phyloP scores from a whole-genome alignment of 495 filamentous ascomycete genomes.

The Cudoniella acicularis region DNA sequence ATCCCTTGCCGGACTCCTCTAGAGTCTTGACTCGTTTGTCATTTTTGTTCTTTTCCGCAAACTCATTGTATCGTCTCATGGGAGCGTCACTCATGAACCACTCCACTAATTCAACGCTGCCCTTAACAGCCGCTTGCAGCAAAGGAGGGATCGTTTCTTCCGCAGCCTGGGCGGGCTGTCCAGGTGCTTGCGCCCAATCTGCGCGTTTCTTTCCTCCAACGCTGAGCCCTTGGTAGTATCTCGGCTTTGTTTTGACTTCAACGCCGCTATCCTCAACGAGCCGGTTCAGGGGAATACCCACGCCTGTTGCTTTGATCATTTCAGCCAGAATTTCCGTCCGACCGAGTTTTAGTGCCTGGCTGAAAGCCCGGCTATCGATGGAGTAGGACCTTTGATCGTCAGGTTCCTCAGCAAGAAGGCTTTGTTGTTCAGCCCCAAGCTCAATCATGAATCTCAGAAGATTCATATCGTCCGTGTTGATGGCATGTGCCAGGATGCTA shows the following conservation, averaged over 20 bases:
- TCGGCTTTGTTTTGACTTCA: conserved; percentile 54
- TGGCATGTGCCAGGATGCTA: conserved; percentile 11
- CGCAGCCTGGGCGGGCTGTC: not conserved
- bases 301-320: conserved; percentile 52
- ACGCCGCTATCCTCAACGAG: conserved; percentile 54
- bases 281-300: conserved; percentile 60
- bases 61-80: conserved; percentile 56
- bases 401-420: conserved; percentile 19
- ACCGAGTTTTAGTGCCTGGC: conserved; percentile 41
- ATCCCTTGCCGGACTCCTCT: conserved; percentile 46
- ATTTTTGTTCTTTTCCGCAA: conserved; percentile 51
- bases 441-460: conserved; percentile 46
- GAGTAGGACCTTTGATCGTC: conserved; percentile 23
- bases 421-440: conserved; percentile 30
- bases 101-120: conserved; percentile 57
- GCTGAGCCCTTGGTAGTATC: conserved; percentile 67
- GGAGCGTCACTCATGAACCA: conserved; percentile 70
- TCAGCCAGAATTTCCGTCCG: conserved; percentile 41
- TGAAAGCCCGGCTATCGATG: conserved; percentile 24
- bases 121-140: conserved; percentile 50
- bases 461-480: conserved; percentile 31
- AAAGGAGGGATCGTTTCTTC: conserved; percentile 45
- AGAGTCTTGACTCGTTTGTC: conserved; percentile 56
- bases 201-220: conserved; percentile 68
- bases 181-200: conserved; percentile 32